A percentile compares a stretch with the other conserved stretches of the same genome.
Conservation (phyloP, 331 rosid species). For the Acacia pycnantha region DNA sequence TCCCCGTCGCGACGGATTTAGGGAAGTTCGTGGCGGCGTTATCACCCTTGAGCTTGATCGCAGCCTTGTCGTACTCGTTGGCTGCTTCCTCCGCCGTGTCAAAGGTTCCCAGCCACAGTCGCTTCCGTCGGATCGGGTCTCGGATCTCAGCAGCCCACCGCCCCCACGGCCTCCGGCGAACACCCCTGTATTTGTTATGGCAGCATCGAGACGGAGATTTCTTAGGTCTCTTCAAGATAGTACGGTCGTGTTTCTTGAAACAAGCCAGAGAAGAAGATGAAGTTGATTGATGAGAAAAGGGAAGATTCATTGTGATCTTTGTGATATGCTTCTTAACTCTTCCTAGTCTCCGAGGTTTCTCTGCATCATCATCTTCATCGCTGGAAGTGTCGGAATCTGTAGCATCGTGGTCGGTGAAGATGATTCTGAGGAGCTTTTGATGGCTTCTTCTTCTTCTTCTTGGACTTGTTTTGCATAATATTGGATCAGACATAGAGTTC, state of each 20-base stretch:
- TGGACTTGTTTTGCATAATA: conserved; percentile 23
- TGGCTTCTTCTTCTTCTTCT: neutral
- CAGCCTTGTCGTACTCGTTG: conserved; percentile 71
- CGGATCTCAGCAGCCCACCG: conserved; percentile 90
- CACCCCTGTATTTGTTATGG: conserved; percentile 51
- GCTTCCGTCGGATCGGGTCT: conserved; percentile 59
- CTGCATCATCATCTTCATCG: conserved; percentile 43
- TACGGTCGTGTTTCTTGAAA: neutral
- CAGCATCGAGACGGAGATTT: conserved; percentile 28
- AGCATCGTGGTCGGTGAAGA: conserved; percentile 68
- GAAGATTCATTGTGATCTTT: conserved; percentile 37
- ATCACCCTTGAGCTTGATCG: conserved; percentile 62
- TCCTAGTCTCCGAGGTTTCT: neutral
- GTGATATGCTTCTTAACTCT: conserved; percentile 47
- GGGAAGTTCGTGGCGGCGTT: conserved; percentile 76
- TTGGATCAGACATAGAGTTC: neutral
- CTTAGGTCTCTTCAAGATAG: conserved; percentile 20
- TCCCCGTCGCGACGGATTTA: conserved; percentile 7
- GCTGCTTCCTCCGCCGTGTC: conserved; percentile 91
- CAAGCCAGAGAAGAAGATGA: neutral
- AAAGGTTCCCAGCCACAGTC: conserved; percentile 82
- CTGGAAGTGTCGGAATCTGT: conserved; percentile 78
- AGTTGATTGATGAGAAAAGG: neutral
- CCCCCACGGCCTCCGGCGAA: conserved; percentile 86
- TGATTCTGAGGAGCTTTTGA: conserved; percentile 60